Conservation (phyloP, 2,329 filamentous ascomycete genomes). For the Aureobasidium sp. region DNA sequence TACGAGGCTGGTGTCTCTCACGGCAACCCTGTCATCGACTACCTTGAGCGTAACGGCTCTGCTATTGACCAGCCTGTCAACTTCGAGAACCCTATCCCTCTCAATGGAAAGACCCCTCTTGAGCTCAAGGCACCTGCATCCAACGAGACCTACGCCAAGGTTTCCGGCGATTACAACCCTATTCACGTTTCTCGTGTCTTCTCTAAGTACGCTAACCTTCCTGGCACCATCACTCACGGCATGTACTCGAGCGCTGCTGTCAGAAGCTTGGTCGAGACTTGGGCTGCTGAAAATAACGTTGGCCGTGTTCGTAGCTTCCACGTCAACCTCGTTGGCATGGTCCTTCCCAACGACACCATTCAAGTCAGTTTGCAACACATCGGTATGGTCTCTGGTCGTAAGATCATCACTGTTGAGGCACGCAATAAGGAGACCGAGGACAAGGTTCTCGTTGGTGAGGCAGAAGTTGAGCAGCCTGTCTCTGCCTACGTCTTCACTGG, state of each 20-base stretch:
- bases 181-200: constrained; percentile 98
- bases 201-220: constrained; percentile 88
- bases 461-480: constrained; percentile 94
- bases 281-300: constrained; percentile 98
- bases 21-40: constrained; percentile 95
- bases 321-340: constrained; percentile 95
- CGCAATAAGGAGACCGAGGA: constrained; percentile 94
- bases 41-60: constrained; percentile 82
- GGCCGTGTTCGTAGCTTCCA: constrained; percentile 97
- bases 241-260: constrained; percentile 99
- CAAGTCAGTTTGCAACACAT: constrained; percentile 93
- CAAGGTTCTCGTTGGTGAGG: constrained; percentile 90
- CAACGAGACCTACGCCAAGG: constrained; percentile 95
- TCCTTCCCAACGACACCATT: constrained; percentile 90
- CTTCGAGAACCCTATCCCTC: constrained; percentile 94
- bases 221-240: constrained; percentile 95
- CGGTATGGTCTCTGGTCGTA: constrained; percentile 95
- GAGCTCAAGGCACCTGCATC: constrained; percentile 85
- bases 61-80: constrained; percentile 93
- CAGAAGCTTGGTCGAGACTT: constrained; percentile 91
- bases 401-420: constrained; percentile 98
- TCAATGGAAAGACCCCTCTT: constrained; percentile 85
- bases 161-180: constrained; percentile 97
- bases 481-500: constrained; percentile 97
- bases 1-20: constrained; percentile 88